These are phyloP conservation scores for Arabidopsis suecica DNA, from an alignment of 345 rosid species.

Conservation along the genomic window DNA sequence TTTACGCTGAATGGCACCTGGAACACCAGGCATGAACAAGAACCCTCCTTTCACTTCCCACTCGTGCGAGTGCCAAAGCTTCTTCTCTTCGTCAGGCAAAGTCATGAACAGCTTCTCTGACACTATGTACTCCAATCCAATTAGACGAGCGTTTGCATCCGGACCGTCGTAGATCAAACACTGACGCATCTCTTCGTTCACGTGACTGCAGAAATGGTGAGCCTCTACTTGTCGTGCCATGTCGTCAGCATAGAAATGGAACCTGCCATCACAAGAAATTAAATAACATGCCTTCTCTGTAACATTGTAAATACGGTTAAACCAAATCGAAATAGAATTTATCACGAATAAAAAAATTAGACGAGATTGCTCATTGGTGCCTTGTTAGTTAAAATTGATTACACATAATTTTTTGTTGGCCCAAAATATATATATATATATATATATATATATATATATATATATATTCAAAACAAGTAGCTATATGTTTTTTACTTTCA, in stretches of 20 bases:
- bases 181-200: slow-evolving; percentile 83
- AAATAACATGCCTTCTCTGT: neutral
- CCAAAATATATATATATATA: neutral
- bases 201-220: slow-evolving; percentile 78
- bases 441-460: neutral
- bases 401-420: too few relatives aligned
- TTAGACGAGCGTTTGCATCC: slow-evolving; percentile 55
- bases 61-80: slow-evolving; percentile 77
- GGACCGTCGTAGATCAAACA: slow-evolving; percentile 73
- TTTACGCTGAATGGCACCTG: slow-evolving; percentile 62
- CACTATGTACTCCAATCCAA: slow-evolving; percentile 76
- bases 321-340: neutral
- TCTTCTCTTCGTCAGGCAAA: slow-evolving; percentile 74
- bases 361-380: neutral
- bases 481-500: neutral
- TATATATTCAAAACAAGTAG: neutral
- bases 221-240: slow-evolving; percentile 83
- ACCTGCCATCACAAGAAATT: slow-evolving; percentile 47
- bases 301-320: neutral
- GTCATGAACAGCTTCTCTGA: slow-evolving; percentile 71
- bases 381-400: neutral
- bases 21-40: slow-evolving; percentile 74
- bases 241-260: slow-evolving; percentile 70
- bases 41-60: slow-evolving; percentile 84
- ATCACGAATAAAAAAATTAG: neutral